These are phyloP conservation scores for Lotmaria passim DNA, from an alignment of 208 protist species.

Conservation along the genomic window DNA sequence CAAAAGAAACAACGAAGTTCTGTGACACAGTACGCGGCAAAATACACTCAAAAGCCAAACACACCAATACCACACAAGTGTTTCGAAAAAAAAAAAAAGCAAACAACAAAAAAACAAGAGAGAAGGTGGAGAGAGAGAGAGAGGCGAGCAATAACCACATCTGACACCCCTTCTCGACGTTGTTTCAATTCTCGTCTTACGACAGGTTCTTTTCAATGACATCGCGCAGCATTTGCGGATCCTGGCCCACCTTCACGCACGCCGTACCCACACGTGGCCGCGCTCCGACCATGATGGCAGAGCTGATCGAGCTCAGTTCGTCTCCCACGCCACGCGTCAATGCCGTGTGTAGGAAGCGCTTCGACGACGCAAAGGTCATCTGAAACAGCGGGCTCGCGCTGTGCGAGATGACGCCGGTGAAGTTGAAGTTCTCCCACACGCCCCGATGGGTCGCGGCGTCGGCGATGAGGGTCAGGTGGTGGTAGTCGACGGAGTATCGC, in stretches of 20 bases:
- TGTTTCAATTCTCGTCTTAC: too few relatives aligned
- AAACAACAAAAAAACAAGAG: too few relatives aligned
- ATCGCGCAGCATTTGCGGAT: slow-evolving; percentile 68
- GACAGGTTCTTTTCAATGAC: slow-evolving; percentile 75
- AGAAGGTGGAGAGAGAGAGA: too few relatives aligned
- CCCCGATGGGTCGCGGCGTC: slow-evolving; percentile 90
- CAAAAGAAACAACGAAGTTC: too few relatives aligned
- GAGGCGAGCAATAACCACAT: too few relatives aligned
- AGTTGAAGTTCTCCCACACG: slow-evolving; percentile 90
- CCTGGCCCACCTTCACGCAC: slow-evolving; percentile 60
- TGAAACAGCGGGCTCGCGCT: slow-evolving; percentile 91
- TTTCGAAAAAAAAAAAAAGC: too few relatives aligned
- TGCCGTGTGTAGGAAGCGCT: slow-evolving; percentile 85
- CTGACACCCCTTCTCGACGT: too few relatives aligned
- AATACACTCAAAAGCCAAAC: too few relatives aligned
- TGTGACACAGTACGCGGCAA: too few relatives aligned
- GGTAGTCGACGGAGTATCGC: slow-evolving; percentile 88
- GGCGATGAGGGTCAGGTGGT: slow-evolving; percentile 89
- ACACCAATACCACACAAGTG: too few relatives aligned
- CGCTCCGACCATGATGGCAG: slow-evolving; percentile 92
- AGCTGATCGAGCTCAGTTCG: slow-evolving; percentile 82
- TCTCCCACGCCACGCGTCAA: slow-evolving; percentile 81
- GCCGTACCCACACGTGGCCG: slow-evolving; percentile 87
- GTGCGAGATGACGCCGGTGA: slow-evolving; percentile 84
- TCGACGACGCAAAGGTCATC: slow-evolving; percentile 92